Evolutionary conservation across 768 basidiomycete genomes (phyloP).

Genomic region (Albatrellus ellisii): DNA sequence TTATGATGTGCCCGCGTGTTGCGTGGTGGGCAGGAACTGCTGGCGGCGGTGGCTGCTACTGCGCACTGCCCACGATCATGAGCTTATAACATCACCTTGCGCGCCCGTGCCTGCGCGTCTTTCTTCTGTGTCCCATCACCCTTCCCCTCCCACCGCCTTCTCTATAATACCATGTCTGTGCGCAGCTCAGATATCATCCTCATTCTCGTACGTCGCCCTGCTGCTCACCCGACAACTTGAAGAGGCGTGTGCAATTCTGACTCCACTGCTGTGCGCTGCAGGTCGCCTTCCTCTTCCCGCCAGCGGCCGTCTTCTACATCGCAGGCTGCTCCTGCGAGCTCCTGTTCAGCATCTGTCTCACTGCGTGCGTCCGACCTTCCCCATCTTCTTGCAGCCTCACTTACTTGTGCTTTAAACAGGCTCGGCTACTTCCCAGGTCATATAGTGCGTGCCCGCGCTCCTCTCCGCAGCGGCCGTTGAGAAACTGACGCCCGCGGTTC

Average conservation of each 20-base stretch:
- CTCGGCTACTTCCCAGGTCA: conserved; percentile 68
- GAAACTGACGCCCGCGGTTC: neutral
- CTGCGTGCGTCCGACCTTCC: conserved; percentile 37
- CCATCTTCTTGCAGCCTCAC: neutral
- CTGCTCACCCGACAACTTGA: neutral
- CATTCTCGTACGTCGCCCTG: conserved; percentile 43
- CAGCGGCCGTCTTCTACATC: conserved; percentile 65
- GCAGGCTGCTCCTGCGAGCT: conserved; percentile 81
- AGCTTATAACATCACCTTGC: no score
- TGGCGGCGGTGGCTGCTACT: no score
- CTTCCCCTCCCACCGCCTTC: neutral
- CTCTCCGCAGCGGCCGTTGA: no score
- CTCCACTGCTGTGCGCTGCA: conserved; percentile 15
- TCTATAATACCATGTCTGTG: conserved; percentile 22
- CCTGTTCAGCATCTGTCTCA: conserved; percentile 72
- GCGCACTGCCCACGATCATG: no score
- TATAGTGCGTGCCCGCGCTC: conserved; percentile 27
- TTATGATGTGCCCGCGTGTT: no score
- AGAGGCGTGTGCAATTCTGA: neutral
- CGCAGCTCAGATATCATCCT: conserved; percentile 65
- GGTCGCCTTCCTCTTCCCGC: conserved; percentile 74
- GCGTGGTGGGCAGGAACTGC: no score
- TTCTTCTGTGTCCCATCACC: neutral
- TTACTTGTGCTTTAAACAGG: conserved; percentile 22
- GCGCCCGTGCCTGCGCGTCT: neutral